phyloP scores from a whole-genome alignment of 768 basidiomycete species.

The Termitomyces sp. region DNA sequence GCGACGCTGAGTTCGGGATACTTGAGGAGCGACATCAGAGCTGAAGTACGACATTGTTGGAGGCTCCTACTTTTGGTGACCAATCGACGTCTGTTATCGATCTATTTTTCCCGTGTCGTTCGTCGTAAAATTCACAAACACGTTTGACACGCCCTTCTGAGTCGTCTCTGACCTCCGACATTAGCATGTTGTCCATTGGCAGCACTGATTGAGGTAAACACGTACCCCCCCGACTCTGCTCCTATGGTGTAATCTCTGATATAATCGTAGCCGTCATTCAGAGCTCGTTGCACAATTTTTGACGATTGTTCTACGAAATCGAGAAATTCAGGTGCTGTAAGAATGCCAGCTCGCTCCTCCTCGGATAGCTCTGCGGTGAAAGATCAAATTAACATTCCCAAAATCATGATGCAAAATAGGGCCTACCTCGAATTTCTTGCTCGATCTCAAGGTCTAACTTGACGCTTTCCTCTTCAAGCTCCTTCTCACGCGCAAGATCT shows the following conservation, averaged over 20 bases:
- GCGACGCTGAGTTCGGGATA: conserved; percentile 95
- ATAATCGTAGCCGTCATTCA: conserved; percentile 96
- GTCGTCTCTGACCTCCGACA: conserved; percentile 56
- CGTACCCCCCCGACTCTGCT: conserved; percentile 77
- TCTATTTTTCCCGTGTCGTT: conserved; percentile 85
- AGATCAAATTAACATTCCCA: background rate
- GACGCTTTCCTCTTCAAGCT: conserved; percentile 77
- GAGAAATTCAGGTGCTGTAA: conserved; percentile 85
- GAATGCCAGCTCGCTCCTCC: conserved; percentile 77
- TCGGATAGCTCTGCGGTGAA: conserved; percentile 66
- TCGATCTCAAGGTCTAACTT: conserved; percentile 84
- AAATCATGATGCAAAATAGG: background rate
- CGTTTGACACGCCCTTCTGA: conserved; percentile 88
- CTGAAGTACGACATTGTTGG: background rate
- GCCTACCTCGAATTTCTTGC: conserved; percentile 72
- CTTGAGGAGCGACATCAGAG: conserved; percentile 32
- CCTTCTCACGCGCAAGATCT: conserved; percentile 66
- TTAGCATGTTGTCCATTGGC: background rate
- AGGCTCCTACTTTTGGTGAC: conserved; percentile 79
- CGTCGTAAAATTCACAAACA: conserved; percentile 93
- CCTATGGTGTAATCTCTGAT: conserved; percentile 95
- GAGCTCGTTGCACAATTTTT: conserved; percentile 90
- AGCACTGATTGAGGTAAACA: conserved; percentile 9
- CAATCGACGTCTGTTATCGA: conserved; percentile 97
- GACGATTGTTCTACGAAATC: conserved; percentile 94